Percentiles rank a stretch among this genome's conserved stretches.
Evolutionary conservation across 2,329 filamentous ascomycete species (phyloP).

Genomic region (Torrubiellomyces zombiae): DNA sequence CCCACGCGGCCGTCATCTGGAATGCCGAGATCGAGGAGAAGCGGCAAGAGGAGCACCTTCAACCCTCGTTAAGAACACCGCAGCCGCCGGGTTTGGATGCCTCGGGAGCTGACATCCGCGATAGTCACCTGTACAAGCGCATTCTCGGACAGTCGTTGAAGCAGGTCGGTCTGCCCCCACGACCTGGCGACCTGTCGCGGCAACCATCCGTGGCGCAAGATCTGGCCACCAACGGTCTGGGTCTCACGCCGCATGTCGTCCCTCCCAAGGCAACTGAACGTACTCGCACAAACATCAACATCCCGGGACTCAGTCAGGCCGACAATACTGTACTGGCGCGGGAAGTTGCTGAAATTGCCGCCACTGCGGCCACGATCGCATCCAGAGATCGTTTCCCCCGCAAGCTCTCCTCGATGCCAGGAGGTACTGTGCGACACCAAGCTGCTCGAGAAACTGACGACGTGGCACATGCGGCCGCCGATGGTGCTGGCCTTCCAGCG

Average conservation of each 20-base stretch:
- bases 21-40: slow-evolving; percentile 71
- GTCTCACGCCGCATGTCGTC: slow-evolving; percentile 52
- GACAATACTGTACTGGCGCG: slow-evolving; percentile 70
- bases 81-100: slow-evolving; percentile 26
- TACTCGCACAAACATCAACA: slow-evolving; percentile 28
- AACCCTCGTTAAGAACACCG: slow-evolving; percentile 16
- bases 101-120: slow-evolving; percentile 55
- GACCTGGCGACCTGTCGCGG: slow-evolving; percentile 28
- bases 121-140: slow-evolving; percentile 80
- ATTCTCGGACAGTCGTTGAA: slow-evolving; percentile 82
- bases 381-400: slow-evolving; percentile 48
- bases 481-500: slow-evolving; percentile 16
- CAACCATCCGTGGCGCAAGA: slow-evolving; percentile 20
- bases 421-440: slow-evolving; percentile 10
- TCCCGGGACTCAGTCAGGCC: slow-evolving; percentile 60
- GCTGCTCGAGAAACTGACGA: slow-evolving; percentile 21
- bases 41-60: slow-evolving; percentile 38
- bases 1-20: slow-evolving; percentile 95
- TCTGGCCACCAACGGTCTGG: slow-evolving; percentile 23
- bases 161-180: slow-evolving; percentile 53
- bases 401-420: slow-evolving; percentile 18
- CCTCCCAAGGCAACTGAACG: slow-evolving; percentile 46
- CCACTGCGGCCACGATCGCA: slow-evolving; percentile 75
- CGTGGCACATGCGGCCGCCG: slow-evolving; percentile 13
- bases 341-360: slow-evolving; percentile 85